phyloP scores from a whole-genome alignment of 371 early-diverging fungal genomes.

The Syncephalastrum sp. region DNA sequence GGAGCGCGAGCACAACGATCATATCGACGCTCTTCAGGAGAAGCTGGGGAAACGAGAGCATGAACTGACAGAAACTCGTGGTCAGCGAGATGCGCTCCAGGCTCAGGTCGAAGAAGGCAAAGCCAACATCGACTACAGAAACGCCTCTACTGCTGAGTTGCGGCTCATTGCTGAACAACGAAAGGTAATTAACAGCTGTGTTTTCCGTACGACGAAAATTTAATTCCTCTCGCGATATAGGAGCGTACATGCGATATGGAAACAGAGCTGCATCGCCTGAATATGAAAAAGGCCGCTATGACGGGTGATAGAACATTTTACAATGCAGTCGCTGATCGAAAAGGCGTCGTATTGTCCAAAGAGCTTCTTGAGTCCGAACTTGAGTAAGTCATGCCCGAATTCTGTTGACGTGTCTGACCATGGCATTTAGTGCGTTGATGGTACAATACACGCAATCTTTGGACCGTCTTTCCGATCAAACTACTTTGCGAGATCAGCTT shows the following conservation, averaged over 20 bases:
- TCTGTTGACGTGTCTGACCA: too few relatives aligned
- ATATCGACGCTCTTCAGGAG: slow-evolving; percentile 48
- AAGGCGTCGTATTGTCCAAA: background rate
- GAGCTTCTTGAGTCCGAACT: background rate
- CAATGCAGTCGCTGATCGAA: background rate
- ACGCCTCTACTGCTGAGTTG: slow-evolving; percentile 17
- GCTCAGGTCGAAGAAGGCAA: slow-evolving; percentile 67
- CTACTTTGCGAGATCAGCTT: too few relatives aligned
- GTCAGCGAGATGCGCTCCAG: slow-evolving; percentile 78
- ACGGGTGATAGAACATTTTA: slow-evolving; percentile 16
- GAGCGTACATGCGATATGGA: slow-evolving; percentile 17
- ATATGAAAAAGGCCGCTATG: slow-evolving; percentile 16
- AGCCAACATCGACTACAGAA: slow-evolving; percentile 64
- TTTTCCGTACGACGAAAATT: background rate
- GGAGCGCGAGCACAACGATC: slow-evolving; percentile 25
- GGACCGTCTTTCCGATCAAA: too few relatives aligned
- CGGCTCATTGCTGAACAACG: slow-evolving; percentile 48
- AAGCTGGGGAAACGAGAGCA: slow-evolving; percentile 70
- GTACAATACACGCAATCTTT: background rate
- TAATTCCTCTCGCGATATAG: background rate
- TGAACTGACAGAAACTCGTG: slow-evolving; percentile 77
- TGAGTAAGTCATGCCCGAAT: too few relatives aligned
- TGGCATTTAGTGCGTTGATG: background rate
- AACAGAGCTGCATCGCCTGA: slow-evolving; percentile 13
- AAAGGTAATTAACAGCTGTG: slow-evolving; percentile 13